phyloP scores from a whole-genome alignment of 257 asterid species.

The Solanum etuberosum region DNA sequence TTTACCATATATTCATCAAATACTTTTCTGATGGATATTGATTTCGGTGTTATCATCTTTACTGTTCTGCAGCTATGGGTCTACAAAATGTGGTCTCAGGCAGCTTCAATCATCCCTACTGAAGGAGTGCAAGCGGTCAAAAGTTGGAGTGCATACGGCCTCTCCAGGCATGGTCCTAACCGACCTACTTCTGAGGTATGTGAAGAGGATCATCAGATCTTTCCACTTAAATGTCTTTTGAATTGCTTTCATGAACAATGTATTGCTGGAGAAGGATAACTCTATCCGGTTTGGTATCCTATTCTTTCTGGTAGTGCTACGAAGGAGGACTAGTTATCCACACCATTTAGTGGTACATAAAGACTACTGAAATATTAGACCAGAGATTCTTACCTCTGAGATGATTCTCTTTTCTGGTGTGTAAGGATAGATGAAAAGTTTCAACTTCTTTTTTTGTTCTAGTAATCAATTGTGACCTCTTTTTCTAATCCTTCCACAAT shows the following conservation, averaged over 20 bases:
- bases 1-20: not conserved
- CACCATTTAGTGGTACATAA: not conserved
- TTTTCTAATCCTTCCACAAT: not conserved
- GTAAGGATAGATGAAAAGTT: not conserved
- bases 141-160: conserved; percentile 95
- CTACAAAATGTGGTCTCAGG: conserved; percentile 96
- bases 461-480: not conserved
- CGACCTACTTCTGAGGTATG: conserved; percentile 78
- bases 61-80: conserved; percentile 55
- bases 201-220: not conserved
- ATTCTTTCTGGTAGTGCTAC: not conserved
- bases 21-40: not conserved
- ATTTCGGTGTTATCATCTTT: not conserved
- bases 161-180: conserved; percentile 99
- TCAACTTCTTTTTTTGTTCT: not conserved
- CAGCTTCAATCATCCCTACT: conserved; percentile 93
- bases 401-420: not conserved
- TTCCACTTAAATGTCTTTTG: not conserved
- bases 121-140: conserved; percentile 63
- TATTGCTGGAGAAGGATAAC: not conserved
- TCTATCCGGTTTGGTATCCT: not conserved
- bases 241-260: not conserved
- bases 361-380: not conserved
- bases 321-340: not conserved
- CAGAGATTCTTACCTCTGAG: not conserved